Conservation (phyloP, 331 rosid species). For the Saraca asoca region DNA sequence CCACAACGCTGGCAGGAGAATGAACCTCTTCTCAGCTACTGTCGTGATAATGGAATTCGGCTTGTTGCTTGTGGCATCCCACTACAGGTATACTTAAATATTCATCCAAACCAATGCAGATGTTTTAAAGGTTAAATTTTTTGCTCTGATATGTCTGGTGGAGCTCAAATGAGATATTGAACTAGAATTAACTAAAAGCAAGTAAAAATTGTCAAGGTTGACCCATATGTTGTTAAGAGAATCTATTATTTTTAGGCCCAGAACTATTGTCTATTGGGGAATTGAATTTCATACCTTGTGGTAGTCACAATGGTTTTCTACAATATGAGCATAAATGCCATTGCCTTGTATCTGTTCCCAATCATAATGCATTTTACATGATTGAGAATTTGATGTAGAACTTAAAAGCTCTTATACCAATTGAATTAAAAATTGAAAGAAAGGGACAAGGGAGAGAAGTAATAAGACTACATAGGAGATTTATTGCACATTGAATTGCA, state of each 20-base stretch:
- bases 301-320: too few species aligned
- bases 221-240: neutral
- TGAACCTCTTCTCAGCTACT: slow-evolving; percentile 83
- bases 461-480: too few species aligned
- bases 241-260: neutral
- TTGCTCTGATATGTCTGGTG: slow-evolving; percentile 5
- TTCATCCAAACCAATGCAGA: slow-evolving; percentile 7
- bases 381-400: too few species aligned
- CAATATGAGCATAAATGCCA: too few species aligned
- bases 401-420: too few species aligned
- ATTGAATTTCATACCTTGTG: too few species aligned
- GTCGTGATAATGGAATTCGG: slow-evolving; percentile 70
- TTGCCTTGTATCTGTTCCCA: too few species aligned
- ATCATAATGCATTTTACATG: too few species aligned
- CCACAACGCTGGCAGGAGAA: slow-evolving; percentile 87
- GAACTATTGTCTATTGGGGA: too few species aligned
- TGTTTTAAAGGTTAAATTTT: neutral
- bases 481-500: too few species aligned
- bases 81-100: slow-evolving; percentile 51
- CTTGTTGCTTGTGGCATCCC: slow-evolving; percentile 89
- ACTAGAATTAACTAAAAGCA: neutral
- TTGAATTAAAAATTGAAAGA: too few species aligned
- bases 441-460: too few species aligned
- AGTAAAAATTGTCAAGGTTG: neutral
- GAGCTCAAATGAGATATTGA: slow-evolving; percentile 9